Base-by-base conservation (phyloP, 2,329 filamentous ascomycete species). In the Xylariaceae sp. region DNA sequence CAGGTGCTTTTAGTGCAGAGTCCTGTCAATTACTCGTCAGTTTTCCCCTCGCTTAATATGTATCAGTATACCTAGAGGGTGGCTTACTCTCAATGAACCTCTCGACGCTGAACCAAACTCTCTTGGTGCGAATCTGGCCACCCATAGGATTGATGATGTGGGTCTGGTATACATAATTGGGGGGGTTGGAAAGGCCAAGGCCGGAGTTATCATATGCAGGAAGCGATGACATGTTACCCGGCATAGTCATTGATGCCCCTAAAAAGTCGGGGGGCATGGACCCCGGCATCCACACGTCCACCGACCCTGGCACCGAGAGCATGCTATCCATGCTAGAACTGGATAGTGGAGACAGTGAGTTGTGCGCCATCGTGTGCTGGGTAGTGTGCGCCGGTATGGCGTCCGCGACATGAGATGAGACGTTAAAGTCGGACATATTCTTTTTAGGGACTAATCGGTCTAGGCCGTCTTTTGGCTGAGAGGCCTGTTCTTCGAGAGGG, bases 1-100 rank as follows among this genome's bases (percentile, higher is more conserved):
- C 67, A 70, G 3, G 62, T 65, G 7, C 54, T 54, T 47, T 51
- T 60, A 6, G 54, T 54, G 50, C 63, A 59, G 30, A 70, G 54
- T 7, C 55, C 65, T 70, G 29, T 27, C 7, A 7, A 45, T 11
- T 3, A 4, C 1, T n/a, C 37, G 40, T 62, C 11, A 61, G 54
- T 34, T 2, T 9, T 52, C 11, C 5, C 19, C 27, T 35, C 7
- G 11, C 34, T 2, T 5, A 2, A 9, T 1, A 37, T 19, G 26
- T 19, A 19, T 19, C 12, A 37, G n/a, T 39, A 37, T 32, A 29
- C 3, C 29, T n/a, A 7, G n/a, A 19, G 26, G 4, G 11, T 3
- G 6, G 47, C 59, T 60, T 53, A 61, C 59, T 43, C 2, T 60
- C 57, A 27, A 60, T 55, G 29, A 61, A 61, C 12, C 53, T 56